phyloP scores from a whole-genome alignment of 371 early-diverging fungal genomes.

The Mortierella sp. region DNA sequence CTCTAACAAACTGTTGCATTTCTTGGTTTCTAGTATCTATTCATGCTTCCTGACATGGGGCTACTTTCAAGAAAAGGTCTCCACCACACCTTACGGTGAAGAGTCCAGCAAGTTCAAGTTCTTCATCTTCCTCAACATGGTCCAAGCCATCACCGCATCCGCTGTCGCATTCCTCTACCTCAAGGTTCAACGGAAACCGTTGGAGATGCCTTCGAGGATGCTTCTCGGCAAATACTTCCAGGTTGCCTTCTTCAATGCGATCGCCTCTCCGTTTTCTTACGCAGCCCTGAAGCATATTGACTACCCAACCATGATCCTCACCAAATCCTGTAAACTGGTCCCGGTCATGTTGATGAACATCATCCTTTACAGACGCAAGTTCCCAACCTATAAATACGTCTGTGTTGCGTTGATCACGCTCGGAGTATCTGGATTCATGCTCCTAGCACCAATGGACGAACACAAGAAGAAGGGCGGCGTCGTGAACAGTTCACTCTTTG shows the following conservation, averaged over 20 bases:
- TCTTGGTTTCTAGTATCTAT: constrained; percentile 75
- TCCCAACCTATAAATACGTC: constrained; percentile 86
- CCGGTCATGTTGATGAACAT: constrained; percentile 97
- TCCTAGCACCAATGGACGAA: constrained; percentile 70
- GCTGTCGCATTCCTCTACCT: constrained; percentile 82
- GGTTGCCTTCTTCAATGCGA: constrained; percentile 81
- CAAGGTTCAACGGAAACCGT: constrained; percentile 59
- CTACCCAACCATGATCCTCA: constrained; percentile 97
- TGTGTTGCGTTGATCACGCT: constrained; percentile 87
- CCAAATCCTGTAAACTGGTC: constrained; percentile 97
- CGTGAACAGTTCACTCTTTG: constrained; percentile 66
- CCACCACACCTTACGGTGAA: constrained; percentile 82
- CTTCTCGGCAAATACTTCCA: constrained; percentile 73
- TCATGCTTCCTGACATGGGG: constrained; percentile 97
- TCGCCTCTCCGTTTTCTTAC: constrained; percentile 95
- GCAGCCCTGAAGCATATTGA: constrained; percentile 93
- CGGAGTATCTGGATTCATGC: constrained; percentile 95
- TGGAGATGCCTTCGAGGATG: constrained; percentile 47
- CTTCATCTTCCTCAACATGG: constrained; percentile 89
- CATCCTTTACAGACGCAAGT: constrained; percentile 87
- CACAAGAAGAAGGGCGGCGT: constrained; percentile 58
- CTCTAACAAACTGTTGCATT: background rate
- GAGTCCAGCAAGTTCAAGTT: constrained; percentile 80
- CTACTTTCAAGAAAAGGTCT: constrained; percentile 91
- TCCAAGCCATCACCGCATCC: constrained; percentile 85